phyloP scores from a whole-genome alignment of 495 filamentous ascomycete species.

The Talaromyces nanjingensis region DNA sequence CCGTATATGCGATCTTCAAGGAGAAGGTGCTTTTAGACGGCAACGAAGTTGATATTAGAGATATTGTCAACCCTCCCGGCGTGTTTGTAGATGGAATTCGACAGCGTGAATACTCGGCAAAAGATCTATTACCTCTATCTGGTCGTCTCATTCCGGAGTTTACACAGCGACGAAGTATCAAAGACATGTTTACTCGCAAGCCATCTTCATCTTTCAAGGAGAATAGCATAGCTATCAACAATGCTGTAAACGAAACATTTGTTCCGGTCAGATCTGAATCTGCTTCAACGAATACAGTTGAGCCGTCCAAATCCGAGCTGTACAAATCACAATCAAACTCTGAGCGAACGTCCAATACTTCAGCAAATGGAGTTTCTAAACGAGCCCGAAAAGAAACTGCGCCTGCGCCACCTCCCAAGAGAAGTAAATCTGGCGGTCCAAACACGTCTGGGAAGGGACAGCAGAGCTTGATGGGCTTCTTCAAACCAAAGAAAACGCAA shows the following conservation, averaged over 20 bases:
- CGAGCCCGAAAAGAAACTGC: slow-evolving; percentile 10
- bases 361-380: slow-evolving; percentile 4
- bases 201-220: slow-evolving; percentile 18
- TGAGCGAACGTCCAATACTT: background rate
- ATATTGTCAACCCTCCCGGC: slow-evolving; percentile 74
- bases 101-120: slow-evolving; percentile 56
- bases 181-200: slow-evolving; percentile 79
- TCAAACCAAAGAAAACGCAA: slow-evolving; percentile 49
- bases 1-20: slow-evolving; percentile 75
- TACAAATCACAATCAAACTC: background rate
- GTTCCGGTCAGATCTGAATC: background rate
- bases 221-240: background rate
- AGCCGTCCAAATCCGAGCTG: background rate
- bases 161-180: slow-evolving; percentile 73
- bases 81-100: slow-evolving; percentile 67
- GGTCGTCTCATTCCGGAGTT: slow-evolving; percentile 85
- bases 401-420: slow-evolving; percentile 27
- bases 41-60: slow-evolving; percentile 47
- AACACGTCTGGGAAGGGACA: slow-evolving; percentile 46
- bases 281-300: background rate
- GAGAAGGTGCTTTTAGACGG: slow-evolving; percentile 49
- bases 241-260: background rate
- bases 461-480: slow-evolving; percentile 76
- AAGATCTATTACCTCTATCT: slow-evolving; percentile 64
- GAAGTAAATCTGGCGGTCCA: slow-evolving; percentile 34